Conservation (phyloP, 228 moss, liverwort and hornwort genomes). For the Sphagnum fallax region DNA sequence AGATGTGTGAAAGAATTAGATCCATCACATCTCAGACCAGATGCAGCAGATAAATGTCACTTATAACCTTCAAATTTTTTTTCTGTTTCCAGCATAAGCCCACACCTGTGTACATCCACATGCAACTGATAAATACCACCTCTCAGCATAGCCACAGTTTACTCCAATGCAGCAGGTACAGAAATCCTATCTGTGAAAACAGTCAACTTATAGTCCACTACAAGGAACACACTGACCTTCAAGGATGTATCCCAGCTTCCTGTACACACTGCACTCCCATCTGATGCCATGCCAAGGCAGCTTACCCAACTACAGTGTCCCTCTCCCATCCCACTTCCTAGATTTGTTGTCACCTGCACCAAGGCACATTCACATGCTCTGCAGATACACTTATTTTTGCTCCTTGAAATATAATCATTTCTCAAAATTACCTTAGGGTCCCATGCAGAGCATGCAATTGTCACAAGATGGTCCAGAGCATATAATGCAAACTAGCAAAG, state of each 20-base stretch:
- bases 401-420: neutral
- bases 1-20: no score
- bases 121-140: neutral
- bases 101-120: neutral
- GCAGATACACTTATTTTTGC: neutral
- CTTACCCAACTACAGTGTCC: slow-evolving; percentile 80
- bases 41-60: no score
- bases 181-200: neutral
- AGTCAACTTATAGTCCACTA: neutral
- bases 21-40: no score
- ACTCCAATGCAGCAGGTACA: neutral
- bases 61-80: neutral
- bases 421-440: neutral
- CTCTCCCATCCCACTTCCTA: slow-evolving; percentile 50
- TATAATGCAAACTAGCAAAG: no score
- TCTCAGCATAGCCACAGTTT: neutral
- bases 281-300: slow-evolving; percentile 76
- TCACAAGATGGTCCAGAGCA: no score
- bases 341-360: slow-evolving; percentile 68
- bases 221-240: slow-evolving; percentile 45
- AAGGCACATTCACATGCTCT: neutral
- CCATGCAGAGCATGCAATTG: no score
- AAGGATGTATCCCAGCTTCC: slow-evolving; percentile 95
- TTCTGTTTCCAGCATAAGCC: neutral
- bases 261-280: slow-evolving; percentile 95